These are phyloP conservation scores for Lotmaria passim DNA, from an alignment of 208 protist genomes.

Conservation along the genomic window DNA sequence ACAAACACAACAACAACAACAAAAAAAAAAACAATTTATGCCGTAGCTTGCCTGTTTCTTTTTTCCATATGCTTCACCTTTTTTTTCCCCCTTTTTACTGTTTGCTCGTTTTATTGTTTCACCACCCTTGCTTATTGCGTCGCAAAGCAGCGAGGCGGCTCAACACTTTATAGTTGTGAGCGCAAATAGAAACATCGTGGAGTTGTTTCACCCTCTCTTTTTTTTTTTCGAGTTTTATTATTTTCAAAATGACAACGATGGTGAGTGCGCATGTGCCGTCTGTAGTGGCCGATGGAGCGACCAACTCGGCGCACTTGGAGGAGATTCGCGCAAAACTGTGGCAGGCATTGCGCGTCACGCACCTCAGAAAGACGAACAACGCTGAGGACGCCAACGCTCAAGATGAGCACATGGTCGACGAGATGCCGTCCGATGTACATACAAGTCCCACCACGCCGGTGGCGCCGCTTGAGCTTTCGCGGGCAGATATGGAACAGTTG, in stretches of 20 bases:
- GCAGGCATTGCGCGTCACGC: conserved; percentile 60
- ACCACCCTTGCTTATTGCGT: too few relatives aligned
- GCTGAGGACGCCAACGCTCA: not conserved
- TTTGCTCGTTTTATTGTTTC: too few relatives aligned
- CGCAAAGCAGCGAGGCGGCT: too few relatives aligned
- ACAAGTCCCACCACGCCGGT: conserved; percentile 9
- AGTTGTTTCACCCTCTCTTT: not conserved
- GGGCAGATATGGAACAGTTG: conserved; percentile 55
- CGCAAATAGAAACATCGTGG: too few relatives aligned
- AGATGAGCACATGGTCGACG: not conserved
- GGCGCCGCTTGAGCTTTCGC: conserved; percentile 38
- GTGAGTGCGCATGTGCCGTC: not conserved
- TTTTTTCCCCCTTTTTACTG: too few relatives aligned
- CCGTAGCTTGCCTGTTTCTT: too few relatives aligned
- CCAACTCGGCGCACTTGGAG: conserved; percentile 41
- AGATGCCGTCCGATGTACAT: conserved; percentile 26
- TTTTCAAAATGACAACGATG: not conserved
- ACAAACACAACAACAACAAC: too few relatives aligned
- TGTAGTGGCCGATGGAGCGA: not conserved
- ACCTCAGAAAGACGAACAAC: conserved; percentile 19
- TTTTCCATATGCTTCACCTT: too few relatives aligned
- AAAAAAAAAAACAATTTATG: too few relatives aligned
- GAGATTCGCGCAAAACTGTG: conserved; percentile 71
- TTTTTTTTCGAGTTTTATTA: not conserved
- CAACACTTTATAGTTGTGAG: too few relatives aligned